Evolutionary conservation across 75 land plant species (phyloP).

Genomic region (Azolla pinnata): DNA sequence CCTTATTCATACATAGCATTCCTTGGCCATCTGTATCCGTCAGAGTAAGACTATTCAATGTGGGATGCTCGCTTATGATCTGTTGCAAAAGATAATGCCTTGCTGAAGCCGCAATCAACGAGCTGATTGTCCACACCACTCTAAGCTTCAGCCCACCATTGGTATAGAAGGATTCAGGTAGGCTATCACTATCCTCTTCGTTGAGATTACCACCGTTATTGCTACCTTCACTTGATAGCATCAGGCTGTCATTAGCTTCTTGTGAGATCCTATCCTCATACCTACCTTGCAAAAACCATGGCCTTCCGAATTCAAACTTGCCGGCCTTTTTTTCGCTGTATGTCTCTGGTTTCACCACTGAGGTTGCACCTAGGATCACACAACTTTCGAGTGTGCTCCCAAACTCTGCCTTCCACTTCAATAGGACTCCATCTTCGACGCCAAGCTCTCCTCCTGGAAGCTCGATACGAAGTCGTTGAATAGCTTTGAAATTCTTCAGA

Average conservation of each 20-base stretch:
- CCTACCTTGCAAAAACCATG: constrained; percentile 21
- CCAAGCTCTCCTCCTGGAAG: constrained; percentile 25
- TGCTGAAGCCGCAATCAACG: constrained; percentile 59
- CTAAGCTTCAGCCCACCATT: constrained; percentile 57
- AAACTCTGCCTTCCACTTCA: constrained; percentile 57
- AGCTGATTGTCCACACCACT: constrained; percentile 72
- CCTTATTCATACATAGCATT: constrained; percentile 38
- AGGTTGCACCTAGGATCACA: constrained; percentile 25
- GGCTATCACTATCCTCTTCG: constrained; percentile 36
- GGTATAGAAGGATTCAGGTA: constrained; percentile 41
- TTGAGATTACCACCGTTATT: too few relatives aligned
- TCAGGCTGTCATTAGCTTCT: background rate
- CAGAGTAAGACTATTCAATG: constrained; percentile 34
- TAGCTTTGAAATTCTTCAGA: constrained; percentile 41
- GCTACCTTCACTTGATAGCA: constrained; percentile 1
- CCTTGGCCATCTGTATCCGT: constrained; percentile 68
- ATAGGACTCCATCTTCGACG: constrained; percentile 37
- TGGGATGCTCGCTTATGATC: constrained; percentile 51
- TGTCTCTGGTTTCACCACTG: constrained; percentile 16
- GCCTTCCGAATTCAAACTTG: constrained; percentile 11
- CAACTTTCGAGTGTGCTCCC: constrained; percentile 43
- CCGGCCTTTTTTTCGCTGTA: constrained; percentile 13
- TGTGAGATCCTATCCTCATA: constrained; percentile 2
- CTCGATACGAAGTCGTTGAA: constrained; percentile 40
- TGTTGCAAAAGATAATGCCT: constrained; percentile 50